Evolutionary conservation across 2,329 filamentous ascomycete genomes (phyloP), one percentile per base, ranked within the genome.

Genomic region (Thelonectria rubi): DNA sequence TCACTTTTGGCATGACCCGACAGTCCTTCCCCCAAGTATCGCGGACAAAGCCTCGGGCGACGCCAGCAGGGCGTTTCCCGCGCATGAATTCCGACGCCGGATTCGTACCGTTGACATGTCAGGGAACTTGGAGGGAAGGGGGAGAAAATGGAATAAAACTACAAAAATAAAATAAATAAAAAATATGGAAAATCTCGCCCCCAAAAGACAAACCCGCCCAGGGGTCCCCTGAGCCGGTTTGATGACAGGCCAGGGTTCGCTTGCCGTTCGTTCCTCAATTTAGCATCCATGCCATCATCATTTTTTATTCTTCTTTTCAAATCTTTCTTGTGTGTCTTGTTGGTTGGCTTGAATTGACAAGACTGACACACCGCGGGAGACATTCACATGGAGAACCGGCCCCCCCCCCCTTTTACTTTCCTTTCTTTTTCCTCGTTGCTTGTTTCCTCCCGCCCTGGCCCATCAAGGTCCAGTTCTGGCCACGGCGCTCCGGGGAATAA

Each of bases 161-260:
- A n/a, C n/a, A n/a, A n/a, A n/a, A n/a, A n/a, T n/a, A n/a, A n/a
- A n/a, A n/a, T n/a, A n/a, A n/a, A n/a, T n/a, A n/a, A n/a, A n/a
- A n/a, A n/a, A n/a, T n/a, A n/a, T n/a, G 17, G 39, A n/a, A 42
- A 18, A 18, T 18, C 17, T 42, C 39, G 20, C 18, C 10, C 52
- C 52, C 52, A 18, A 47, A 47, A 24, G 52, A 55, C 43, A 34
- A 34, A 34, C 10, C 32, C 42, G n/a, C 10, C 42, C 42, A 45
- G 11, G 53, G 53, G 52, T 39, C 43, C 53, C 53, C 34, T 48
- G 53, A 42, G 45, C 32, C 30, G 53, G 45, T 55, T 55, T 55
- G 53, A 55, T 55, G 53, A 56, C 53, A 56, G 53, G 53, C 53
- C 53, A 56, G 53, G 53, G 53, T 47, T n/a, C 11, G 45, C 45